phyloP scores from a whole-genome alignment of 352 stramenopile genomes.

The Pythium periplocum region DNA sequence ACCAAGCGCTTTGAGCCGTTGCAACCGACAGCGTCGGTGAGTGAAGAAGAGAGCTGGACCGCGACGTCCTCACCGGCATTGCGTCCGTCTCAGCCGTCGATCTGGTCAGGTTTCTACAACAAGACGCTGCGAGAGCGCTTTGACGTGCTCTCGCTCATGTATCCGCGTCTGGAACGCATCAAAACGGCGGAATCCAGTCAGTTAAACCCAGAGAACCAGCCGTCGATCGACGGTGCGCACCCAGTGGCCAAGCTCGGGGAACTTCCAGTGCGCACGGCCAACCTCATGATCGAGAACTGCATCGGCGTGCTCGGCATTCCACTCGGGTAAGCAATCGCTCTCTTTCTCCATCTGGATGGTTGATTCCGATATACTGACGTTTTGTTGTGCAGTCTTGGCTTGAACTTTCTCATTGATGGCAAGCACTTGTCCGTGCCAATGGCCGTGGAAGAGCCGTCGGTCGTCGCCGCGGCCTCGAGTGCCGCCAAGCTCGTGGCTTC shows the following conservation, averaged over 20 bases:
- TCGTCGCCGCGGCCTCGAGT: constrained; percentile 79
- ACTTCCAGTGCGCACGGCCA: constrained; percentile 68
- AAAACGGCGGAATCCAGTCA: constrained; percentile 13
- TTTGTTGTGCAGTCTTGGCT: constrained; percentile 35
- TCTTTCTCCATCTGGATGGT: not conserved
- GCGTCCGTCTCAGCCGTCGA: constrained; percentile 46
- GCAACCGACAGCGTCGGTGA: constrained; percentile 30
- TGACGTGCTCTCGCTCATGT: constrained; percentile 84
- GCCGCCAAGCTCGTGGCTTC: constrained; percentile 76
- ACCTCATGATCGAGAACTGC: constrained; percentile 90
- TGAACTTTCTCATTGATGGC: constrained; percentile 87
- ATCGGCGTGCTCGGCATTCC: constrained; percentile 82
- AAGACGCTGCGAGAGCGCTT: constrained; percentile 81
- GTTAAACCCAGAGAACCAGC: constrained; percentile 1
- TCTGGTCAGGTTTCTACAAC: constrained; percentile 89
- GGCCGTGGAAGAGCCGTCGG: constrained; percentile 81
- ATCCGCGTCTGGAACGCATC: constrained; percentile 51
- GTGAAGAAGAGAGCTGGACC: constrained; percentile 18
- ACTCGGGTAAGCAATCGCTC: constrained; percentile 39
- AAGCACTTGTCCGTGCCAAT: constrained; percentile 75
- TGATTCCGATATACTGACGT: constrained; percentile 2
- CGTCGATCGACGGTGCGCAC: constrained; percentile 17
- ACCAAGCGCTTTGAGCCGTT: constrained; percentile 48
- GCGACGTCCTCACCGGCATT: not conserved
- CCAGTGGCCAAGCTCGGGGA: constrained; percentile 52